Evolutionary conservation across 148 eudicot species (phyloP), one percentile per base, ranked within the genome.

Genomic region (Oxyria digyna): DNA sequence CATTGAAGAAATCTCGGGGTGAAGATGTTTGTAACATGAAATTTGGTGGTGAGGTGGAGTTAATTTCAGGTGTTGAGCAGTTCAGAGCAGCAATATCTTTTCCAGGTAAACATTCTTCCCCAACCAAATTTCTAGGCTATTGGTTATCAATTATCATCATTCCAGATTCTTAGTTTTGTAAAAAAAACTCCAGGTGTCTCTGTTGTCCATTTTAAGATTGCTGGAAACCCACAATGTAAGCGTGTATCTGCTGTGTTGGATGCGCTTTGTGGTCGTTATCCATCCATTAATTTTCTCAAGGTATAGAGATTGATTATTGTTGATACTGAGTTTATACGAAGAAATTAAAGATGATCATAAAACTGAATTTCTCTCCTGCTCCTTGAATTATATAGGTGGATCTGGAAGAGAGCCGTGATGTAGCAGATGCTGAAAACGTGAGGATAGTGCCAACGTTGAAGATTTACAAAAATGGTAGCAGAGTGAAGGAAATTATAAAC

Each of bases 11-110:
- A 82, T 86, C 90, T 17, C 84, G 81, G 12, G 90, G 91, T 67
- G 96, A 89, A 77, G 94, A 85, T 15, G 89, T 87, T 42, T 69
- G 52, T 67, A 87, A 87, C 72, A 71, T 89, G 96, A 92, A 86
- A 64, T 85, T 71, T 14, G 67, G 71, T 48, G 85, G 94, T 33
- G 89, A 85, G 70, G 88, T 87, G 14, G 95, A 89, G 72, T 75
- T 76, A 18, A 81, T 87, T 68, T 72, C 75, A 11, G 79, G 80
- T 74, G 78, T 87, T 46, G 95, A 89, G 73, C 95, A 79, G 77
- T 85, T 89, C 76, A 89, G 74, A 77, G 82, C 96, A 71, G 81
- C 83, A 11, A 80, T 84, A 75, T 82, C 88, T 50, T 86, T 87
- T 6, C 80, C 96, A 40, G 82, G 97, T 89, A 54, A 26, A 2